A percentile compares a stretch with the other conserved stretches of the same genome.
Conservation (phyloP, 139 green algal species). For the Asterochloris erici region DNA sequence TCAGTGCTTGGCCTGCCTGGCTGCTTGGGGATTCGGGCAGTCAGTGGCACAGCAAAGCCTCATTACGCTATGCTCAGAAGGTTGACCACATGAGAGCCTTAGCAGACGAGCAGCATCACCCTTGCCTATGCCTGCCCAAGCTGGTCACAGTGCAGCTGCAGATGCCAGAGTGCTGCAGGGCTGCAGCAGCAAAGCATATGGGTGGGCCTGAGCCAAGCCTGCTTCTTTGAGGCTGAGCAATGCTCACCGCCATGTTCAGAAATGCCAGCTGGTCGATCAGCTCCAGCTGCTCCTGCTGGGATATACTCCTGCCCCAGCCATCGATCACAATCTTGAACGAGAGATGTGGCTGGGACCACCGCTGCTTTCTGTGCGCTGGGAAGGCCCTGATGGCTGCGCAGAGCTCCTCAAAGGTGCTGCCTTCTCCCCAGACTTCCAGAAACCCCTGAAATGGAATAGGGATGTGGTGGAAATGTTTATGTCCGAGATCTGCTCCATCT, state of each 20-base stretch:
- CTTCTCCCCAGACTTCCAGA: slow-evolving; percentile 84
- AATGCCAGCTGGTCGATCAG: slow-evolving; percentile 40
- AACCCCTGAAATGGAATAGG: slow-evolving; percentile 43
- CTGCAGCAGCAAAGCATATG: too few species aligned
- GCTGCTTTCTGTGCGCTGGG: slow-evolving; percentile 24
- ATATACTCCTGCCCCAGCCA: slow-evolving; percentile 32
- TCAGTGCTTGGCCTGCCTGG: too few species aligned
- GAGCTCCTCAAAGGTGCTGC: slow-evolving; percentile 49
- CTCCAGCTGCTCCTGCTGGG: slow-evolving; percentile 44
- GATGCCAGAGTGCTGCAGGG: too few species aligned
- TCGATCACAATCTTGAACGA: slow-evolving; percentile 65
- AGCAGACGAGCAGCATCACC: too few species aligned
- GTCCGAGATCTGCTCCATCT: not conserved
- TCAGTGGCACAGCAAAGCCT: too few species aligned
- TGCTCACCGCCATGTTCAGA: slow-evolving; percentile 41
- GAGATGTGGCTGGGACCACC: slow-evolving; percentile 27
- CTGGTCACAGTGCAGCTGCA: too few species aligned
- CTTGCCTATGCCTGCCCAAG: too few species aligned
- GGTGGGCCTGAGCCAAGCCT: too few species aligned
- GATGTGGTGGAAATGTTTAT: not conserved
- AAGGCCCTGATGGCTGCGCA: slow-evolving; percentile 13
- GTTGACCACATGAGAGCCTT: too few species aligned
- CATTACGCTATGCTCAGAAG: too few species aligned
- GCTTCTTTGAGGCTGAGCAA: too few species aligned
- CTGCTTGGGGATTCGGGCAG: too few species aligned